Evolutionary conservation across 2,329 filamentous ascomycete species (phyloP).

Genomic region (Pseudogymnoascus destructans): DNA sequence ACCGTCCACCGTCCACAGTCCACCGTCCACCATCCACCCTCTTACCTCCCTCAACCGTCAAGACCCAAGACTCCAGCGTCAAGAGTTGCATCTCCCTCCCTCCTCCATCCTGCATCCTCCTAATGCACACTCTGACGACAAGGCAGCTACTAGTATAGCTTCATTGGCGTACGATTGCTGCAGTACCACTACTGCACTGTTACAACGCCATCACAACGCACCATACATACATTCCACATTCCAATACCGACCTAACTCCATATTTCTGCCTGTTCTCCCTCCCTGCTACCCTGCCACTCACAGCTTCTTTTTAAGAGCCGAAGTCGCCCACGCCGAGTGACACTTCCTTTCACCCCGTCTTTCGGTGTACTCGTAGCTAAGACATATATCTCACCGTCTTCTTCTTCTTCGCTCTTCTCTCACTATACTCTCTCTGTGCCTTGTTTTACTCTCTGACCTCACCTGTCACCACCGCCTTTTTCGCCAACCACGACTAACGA

Average conservation of each 20-base stretch:
- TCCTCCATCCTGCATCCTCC: conserved; percentile 1
- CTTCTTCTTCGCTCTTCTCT: not conserved
- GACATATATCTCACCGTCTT: conserved; percentile 3
- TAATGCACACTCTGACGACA: conserved; percentile 1
- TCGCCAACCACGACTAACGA: not conserved
- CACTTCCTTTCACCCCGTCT: not conserved
- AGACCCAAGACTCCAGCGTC: not conserved
- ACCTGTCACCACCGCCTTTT: not conserved
- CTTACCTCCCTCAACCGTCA: not conserved
- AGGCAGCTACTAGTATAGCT: not conserved
- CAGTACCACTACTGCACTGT: conserved; percentile 3
- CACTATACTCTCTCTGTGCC: conserved; percentile 4
- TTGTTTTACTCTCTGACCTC: not conserved
- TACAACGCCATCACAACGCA: conserved; percentile 1
- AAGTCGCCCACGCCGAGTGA: not conserved
- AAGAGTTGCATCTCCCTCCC: not conserved
- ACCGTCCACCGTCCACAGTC: not conserved
- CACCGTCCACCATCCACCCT: not conserved
- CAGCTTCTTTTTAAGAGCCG: conserved; percentile 1
- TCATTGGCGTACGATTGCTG: not conserved
- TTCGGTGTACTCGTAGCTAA: not conserved
- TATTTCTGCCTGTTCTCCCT: conserved; percentile 1
- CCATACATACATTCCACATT: conserved; percentile 1
- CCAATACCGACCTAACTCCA: not conserved
- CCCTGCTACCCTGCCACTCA: not conserved